phyloP scores from a whole-genome alignment of 225 moss, liverwort and hornwort species.

The Bryum argenteum region DNA sequence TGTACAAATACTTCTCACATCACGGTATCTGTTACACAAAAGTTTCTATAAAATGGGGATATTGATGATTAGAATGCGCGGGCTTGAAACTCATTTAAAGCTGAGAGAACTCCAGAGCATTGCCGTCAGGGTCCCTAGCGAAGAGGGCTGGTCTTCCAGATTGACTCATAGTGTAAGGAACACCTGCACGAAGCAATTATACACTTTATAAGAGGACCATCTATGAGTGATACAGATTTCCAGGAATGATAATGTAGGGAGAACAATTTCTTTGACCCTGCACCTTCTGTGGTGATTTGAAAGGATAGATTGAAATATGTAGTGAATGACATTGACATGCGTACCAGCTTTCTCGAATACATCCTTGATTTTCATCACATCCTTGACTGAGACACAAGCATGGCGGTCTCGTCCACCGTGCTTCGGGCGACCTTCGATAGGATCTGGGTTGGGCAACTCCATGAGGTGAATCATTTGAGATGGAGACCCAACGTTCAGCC shows the following conservation, averaged over 20 bases:
- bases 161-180: constrained; percentile 69
- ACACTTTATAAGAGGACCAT: constrained; percentile 16
- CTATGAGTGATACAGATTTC: not conserved
- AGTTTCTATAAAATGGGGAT: constrained; percentile 3
- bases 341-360: constrained; percentile 84
- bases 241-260: not conserved
- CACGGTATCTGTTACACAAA: constrained; percentile 12
- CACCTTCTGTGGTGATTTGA: not conserved
- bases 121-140: constrained; percentile 92
- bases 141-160: constrained; percentile 92
- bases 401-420: constrained; percentile 98
- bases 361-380: constrained; percentile 62
- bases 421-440: constrained; percentile 76
- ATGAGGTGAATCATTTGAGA: constrained; percentile 97
- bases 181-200: constrained; percentile 46
- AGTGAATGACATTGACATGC: constrained; percentile 12
- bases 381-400: constrained; percentile 83
- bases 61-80: not conserved
- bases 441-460: constrained; percentile 96
- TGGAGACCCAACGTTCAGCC: constrained; percentile 87
- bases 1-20: constrained; percentile 36
- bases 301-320: not conserved
- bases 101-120: constrained; percentile 87
- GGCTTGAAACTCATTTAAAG: constrained; percentile 28
- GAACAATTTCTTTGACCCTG: not conserved